Percentiles rank a stretch among this genome's conserved stretches.
These are phyloP conservation scores for Heliosperma pusillum DNA, from an alignment of 148 eudicot species.

Conservation along the genomic window DNA sequence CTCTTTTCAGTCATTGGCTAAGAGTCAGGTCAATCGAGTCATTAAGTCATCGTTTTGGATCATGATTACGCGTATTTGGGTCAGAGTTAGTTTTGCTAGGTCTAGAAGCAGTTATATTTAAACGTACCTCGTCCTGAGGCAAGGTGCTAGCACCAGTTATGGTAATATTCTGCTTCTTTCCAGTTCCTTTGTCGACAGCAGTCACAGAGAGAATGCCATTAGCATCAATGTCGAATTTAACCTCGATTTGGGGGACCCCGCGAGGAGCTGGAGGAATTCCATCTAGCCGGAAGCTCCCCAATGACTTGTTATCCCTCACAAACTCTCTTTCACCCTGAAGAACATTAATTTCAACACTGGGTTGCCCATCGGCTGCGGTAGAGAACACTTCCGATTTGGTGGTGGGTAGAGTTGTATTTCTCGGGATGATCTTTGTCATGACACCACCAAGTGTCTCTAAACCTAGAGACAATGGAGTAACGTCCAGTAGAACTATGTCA, in stretches of 20 bases:
- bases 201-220: conserved; percentile 69
- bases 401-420: conserved; percentile 64
- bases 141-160: conserved; percentile 74
- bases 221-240: conserved; percentile 65
- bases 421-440: conserved; percentile 64
- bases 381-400: conserved; percentile 73
- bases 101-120: background rate
- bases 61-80: no score
- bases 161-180: conserved; percentile 69
- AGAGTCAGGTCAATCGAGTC: no score
- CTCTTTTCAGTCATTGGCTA: no score
- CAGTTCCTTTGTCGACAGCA: conserved; percentile 66
- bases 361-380: conserved; percentile 73
- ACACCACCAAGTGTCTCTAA: conserved; percentile 68
- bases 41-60: no score
- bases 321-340: conserved; percentile 79
- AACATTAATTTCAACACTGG: conserved; percentile 61
- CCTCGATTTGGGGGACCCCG: conserved; percentile 73
- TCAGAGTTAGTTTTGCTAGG: background rate
- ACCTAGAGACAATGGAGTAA: conserved; percentile 57
- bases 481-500: conserved; percentile 60
- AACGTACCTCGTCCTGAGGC: conserved; percentile 60
- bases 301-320: conserved; percentile 61
- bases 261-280: conserved; percentile 81
- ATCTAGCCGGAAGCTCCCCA: conserved; percentile 62